Conservation (phyloP, 768 basidiomycete species). For the Royoungia palumana region DNA sequence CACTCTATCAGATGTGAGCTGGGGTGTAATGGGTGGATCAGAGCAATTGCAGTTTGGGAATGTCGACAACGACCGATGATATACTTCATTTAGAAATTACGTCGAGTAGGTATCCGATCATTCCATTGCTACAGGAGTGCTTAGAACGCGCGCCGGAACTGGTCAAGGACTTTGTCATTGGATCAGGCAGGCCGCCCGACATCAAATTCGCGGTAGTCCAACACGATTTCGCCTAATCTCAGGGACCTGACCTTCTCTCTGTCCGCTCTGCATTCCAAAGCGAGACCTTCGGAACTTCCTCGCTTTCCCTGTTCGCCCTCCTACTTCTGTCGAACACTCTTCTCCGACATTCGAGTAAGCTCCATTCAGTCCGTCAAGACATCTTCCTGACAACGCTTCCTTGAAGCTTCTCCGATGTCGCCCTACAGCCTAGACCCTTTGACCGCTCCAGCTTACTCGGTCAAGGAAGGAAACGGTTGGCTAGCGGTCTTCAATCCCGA, state of each 20-base stretch:
- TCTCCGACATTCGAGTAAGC: slow-evolving; percentile 1
- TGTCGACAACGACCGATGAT: no score
- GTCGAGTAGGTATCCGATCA: no score
- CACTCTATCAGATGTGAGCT: no score
- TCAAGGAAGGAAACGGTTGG: slow-evolving; percentile 53
- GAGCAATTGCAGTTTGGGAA: no score
- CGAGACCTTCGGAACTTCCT: no score
- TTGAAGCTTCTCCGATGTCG: slow-evolving; percentile 18
- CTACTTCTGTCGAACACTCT: background rate
- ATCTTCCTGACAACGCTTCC: slow-evolving; percentile 6
- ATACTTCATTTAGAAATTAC: background rate
- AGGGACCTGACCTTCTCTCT: no score
- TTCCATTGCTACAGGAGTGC: no score
- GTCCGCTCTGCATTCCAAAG: no score
- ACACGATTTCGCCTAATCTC: slow-evolving; percentile 2
- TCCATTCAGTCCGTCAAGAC: background rate
- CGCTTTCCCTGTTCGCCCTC: no score
- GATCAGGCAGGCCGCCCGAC: background rate
- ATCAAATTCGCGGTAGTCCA: slow-evolving; percentile 1
- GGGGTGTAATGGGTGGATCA: background rate
- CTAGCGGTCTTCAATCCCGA: slow-evolving; percentile 51
- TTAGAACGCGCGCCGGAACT: no score
- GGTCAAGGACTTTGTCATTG: slow-evolving; percentile 9
- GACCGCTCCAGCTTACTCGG: slow-evolving; percentile 26
- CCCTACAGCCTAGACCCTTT: slow-evolving; percentile 22